Base-by-base conservation (phyloP, 2,329 filamentous ascomycete genomes). In the Sporothrix brunneoviolacea region DNA sequence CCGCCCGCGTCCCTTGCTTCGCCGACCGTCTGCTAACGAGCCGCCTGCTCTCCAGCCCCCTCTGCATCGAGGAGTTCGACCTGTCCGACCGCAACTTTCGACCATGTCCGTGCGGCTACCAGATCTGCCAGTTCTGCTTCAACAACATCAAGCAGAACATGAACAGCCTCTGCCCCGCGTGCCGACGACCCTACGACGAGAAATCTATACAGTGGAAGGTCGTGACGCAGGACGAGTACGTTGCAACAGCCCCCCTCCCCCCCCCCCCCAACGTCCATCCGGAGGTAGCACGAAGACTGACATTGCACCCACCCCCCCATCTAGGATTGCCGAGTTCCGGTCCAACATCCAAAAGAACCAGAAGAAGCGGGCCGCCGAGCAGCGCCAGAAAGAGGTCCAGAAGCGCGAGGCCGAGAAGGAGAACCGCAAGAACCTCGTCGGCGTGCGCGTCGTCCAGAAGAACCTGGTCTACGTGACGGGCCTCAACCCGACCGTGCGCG, bases 101-200 rank as follows among this genome's bases (percentile, higher is more conserved):
- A 63, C 93, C 93, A 58, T 98, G 93, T 74, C 91, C 91, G 52
- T 98, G 93, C 66, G 93, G 93, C 55, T 98, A 98, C 64, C 91
- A 96, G 91, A 91, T 98, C 67, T 98, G 93, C 70, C 94, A 98
- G 75, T 98, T 98, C 71, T 98, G 93, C 72, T 98, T 91, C 75
- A 96, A 98, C 71, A 98, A 97, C 67, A 94, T 98, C 67, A 95
- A 94, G 71, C 95, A 87, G 61, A 96, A 96, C 62, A 90, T 95
- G 79, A 97, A 96, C 65, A 91, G 91, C 32, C 79, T 96, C 52
- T 98, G 93, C 68, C 93, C 93, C n/a, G 95, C 95, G 59, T 98
- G 93, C 67, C 83, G 93, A 69, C 80, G 93, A 66, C 86, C 89
- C 6, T 98, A 98, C 68, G 90, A 96, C 67, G 94, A 98, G 60